phyloP scores from a whole-genome alignment of 495 filamentous ascomycete genomes.

The Talaromyces stipitatus region DNA sequence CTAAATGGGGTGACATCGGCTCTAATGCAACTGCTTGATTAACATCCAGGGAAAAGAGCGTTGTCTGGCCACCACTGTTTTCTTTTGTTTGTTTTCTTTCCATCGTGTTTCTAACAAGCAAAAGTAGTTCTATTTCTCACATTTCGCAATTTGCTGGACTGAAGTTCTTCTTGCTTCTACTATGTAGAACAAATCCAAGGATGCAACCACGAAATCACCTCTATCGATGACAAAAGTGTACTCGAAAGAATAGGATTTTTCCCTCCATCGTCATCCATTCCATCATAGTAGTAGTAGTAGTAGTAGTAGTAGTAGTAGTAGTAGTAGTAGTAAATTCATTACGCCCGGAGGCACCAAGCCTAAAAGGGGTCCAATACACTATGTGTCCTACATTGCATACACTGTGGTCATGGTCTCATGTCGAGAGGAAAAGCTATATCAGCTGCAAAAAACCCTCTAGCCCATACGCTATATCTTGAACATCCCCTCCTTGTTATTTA shows the following conservation, averaged over 20 bases:
- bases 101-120: not conserved
- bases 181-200: not conserved
- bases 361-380: no score
- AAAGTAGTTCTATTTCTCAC: not conserved
- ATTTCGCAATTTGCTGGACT: not conserved
- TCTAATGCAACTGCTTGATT: conserved; percentile 14
- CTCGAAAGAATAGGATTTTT: not conserved
- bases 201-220: not conserved
- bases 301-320: no score
- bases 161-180: not conserved
- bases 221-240: not conserved
- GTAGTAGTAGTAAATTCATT: no score
- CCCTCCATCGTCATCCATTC: not conserved
- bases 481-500: no score
- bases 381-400: no score
- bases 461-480: no score
- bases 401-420: no score
- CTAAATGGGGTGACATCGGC: conserved; percentile 36
- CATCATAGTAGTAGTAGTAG: no score
- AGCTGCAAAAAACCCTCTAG: no score
- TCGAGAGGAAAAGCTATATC: no score
- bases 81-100: not conserved
- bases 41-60: not conserved
- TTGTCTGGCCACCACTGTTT: not conserved
- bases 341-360: no score